phyloP scores from a whole-genome alignment of 768 basidiomycete species.

The Chalciporus pseudorubinellus region DNA sequence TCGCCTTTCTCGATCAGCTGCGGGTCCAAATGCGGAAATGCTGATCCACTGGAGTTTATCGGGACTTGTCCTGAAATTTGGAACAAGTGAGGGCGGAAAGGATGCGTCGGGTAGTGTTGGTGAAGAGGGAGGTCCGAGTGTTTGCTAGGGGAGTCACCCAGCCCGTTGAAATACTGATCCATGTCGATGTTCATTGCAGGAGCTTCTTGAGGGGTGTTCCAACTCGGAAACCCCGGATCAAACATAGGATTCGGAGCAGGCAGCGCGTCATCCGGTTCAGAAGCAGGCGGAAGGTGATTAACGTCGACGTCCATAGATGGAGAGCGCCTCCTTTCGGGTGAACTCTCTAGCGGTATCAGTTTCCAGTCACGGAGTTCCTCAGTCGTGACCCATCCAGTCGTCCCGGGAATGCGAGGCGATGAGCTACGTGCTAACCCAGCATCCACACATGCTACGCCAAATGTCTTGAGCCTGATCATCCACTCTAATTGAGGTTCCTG shows the following conservation, averaged over 20 bases:
- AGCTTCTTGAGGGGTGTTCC: neutral
- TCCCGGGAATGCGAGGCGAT: constrained; percentile 7
- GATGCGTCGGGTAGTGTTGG: neutral
- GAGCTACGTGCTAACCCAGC: neutral
- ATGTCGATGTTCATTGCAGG: constrained; percentile 19
- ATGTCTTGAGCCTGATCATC: neutral
- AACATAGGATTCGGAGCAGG: neutral
- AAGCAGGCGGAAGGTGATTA: neutral
- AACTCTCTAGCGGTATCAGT: constrained; percentile 2
- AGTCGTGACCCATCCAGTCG: constrained; percentile 7
- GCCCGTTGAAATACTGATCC: constrained; percentile 27
- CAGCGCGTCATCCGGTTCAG: neutral
- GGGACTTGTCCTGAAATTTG: neutral
- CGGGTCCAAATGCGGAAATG: constrained; percentile 6
- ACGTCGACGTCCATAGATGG: neutral
- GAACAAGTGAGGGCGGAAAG: constrained; percentile 10
- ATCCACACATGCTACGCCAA: constrained; percentile 3
- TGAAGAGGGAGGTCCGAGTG: neutral
- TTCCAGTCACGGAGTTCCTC: constrained; percentile 17
- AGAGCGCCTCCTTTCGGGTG: neutral
- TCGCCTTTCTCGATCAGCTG: constrained; percentile 5
- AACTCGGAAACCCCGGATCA: neutral
- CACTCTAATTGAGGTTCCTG: constrained; percentile 9
- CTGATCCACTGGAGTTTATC: constrained; percentile 2
- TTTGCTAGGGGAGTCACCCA: constrained; percentile 23